Base-by-base conservation (phyloP, 2,329 filamentous ascomycete species). In the Parastagonospora avenae region DNA sequence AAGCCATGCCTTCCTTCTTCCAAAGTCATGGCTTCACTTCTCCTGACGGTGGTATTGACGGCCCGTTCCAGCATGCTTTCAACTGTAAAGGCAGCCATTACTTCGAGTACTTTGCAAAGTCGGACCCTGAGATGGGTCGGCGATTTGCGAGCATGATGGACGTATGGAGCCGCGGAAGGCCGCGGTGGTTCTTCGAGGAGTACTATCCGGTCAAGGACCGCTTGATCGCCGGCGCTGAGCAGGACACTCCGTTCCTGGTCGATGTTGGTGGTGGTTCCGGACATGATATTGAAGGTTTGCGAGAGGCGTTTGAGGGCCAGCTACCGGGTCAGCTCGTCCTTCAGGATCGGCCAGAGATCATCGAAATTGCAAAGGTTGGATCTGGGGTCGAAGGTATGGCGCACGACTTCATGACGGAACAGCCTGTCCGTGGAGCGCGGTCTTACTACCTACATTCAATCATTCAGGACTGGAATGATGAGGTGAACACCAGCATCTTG, bases 391-490 rank as follows among this genome's bases (percentile, higher is more conserved):
- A 71, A 38, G 46, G 19, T 2, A 71, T 71, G 63, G 44, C 59
- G 1, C 72, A 77, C 32, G 72, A 77, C 44, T 76, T 67, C 39
- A 27, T 66, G 38, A 63, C 57, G 2, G 54, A 63, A 31, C 63
- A 68, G 39, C 62, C 64, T 64, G 55, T 76, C 0, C 71, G 74
- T 62, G 73, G 55, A 15, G 64, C 64, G 2, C 57, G 66, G 10
- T 61, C 62, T 3, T 70, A 70, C 35, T 68, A 57, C 41, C 48
- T 70, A 0, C 62, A 67, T 41, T 63, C 57, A 9, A 68, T 70
- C 37, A 60, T 70, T 16, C 67, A 70, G 11, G 66, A 70, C 43
- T 70, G 65, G 63, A 58, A 58, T 36, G 61, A 70, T 35, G 42
- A 55, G 2, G 49, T 60, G 1, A 63, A 62, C 42, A 49, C 54